Evolutionary conservation across 441 rosid genomes (phyloP), one percentile per base, ranked within the genome.

Genomic region (Pelargonium citronellum): DNA sequence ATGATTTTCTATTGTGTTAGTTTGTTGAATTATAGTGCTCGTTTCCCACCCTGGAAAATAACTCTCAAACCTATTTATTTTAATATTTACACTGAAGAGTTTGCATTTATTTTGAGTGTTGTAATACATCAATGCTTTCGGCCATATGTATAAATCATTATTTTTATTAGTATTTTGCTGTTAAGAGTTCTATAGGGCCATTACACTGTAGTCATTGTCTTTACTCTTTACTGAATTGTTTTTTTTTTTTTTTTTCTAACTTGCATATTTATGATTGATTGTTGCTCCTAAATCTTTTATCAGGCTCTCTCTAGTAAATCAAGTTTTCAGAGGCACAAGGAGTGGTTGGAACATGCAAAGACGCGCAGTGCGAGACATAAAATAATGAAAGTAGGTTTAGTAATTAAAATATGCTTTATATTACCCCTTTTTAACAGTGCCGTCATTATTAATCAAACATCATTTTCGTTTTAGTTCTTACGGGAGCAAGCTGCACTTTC

Each of bases 321-420:
- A 72, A 90, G 97, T 77, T 95, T 90, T 82, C 92, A 95, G 71
- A 87, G 93, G 83, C 97, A 95, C 75, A 91, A 88, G 80, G 92
- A 89, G 75, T 95, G 97, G 99, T 79, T 95, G 83, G 91, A 82
- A 73, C 97, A 95, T 83, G 99, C 99, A 73, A 92, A 83, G 86
- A 92, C 99, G 67, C 91, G 84, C 55, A 89, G 97, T 83, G 99
- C 99, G 77, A 89, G 97, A 68, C 97, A 95, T 83, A 95, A 95
- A 83, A 95, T 95, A 57, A 88, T 90, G 97, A 95, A 90, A 75
- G 99, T 91, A 83, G 69, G 82, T 75, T 58, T 71, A 62, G n/a
- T 69, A n/a, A 62, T 60, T 66, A 17, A 57, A 49, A 49, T 49
- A 49, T 37, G 41, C 41, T 37, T 37, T 37, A 37, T 37, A 37